These are phyloP conservation scores for Globisporangium camurandrum DNA, from an alignment of 352 stramenopile species.

Conservation along the genomic window DNA sequence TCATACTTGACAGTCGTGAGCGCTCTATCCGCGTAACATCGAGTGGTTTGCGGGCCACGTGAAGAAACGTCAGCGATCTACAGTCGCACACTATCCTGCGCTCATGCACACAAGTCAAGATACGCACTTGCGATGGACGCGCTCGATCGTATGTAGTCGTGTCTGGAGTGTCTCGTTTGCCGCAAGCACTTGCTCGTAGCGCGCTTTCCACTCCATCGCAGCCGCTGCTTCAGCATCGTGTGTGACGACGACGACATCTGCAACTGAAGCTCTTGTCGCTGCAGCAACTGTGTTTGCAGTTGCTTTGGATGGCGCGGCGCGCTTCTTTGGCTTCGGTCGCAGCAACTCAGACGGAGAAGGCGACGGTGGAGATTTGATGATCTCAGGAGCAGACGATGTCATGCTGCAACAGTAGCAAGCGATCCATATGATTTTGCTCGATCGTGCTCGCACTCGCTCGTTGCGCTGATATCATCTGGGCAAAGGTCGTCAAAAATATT, in stretches of 20 bases:
- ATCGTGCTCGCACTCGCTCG: too few species aligned
- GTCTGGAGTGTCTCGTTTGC: conserved; percentile 29
- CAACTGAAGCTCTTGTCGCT: conserved; percentile 1
- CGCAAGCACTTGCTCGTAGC: conserved; percentile 25
- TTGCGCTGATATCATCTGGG: too few species aligned
- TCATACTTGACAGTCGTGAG: conserved; percentile 49
- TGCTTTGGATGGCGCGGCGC: neutral
- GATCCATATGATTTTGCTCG: too few species aligned
- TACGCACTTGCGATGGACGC: conserved; percentile 27
- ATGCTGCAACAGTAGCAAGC: too few species aligned
- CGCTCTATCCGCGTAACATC: conserved; percentile 21
- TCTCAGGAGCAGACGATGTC: too few species aligned
- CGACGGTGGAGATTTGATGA: too few species aligned
- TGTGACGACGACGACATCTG: conserved; percentile 27
- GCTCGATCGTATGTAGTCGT: conserved; percentile 22
- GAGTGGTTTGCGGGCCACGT: too few species aligned
- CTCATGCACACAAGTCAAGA: too few species aligned
- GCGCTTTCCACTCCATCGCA: conserved; percentile 28
- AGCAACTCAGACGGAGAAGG: neutral
- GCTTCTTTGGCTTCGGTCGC: neutral
- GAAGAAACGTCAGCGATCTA: neutral
- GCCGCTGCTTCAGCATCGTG: conserved; percentile 19
- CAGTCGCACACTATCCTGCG: neutral
- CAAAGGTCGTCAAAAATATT: too few species aligned
- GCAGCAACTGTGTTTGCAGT: neutral